A percentile compares a stretch with the other conserved stretches of the same genome.
phyloP scores from a whole-genome alignment of 306 rosid genomes.

The Rosa chinensis region DNA sequence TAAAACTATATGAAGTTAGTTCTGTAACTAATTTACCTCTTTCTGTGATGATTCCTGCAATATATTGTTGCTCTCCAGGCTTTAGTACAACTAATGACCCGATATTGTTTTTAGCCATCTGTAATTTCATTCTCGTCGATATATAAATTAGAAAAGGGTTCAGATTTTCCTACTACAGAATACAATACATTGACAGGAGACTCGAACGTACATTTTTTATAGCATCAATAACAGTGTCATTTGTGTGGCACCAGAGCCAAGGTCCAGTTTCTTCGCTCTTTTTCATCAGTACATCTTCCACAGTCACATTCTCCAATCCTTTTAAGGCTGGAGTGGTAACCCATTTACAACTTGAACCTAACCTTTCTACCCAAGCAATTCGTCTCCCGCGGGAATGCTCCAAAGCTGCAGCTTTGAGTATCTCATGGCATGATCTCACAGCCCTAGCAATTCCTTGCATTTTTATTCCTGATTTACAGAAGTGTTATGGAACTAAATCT shows the following conservation, averaged over 20 bases:
- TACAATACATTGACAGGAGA: background rate
- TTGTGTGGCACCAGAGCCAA: conserved; percentile 66
- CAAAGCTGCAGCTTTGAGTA: conserved; percentile 40
- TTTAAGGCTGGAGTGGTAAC: conserved; percentile 41
- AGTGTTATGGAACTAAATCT: background rate
- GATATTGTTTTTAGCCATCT: conserved; percentile 78
- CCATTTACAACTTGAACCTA: conserved; percentile 36
- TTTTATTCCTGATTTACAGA: conserved; percentile 28
- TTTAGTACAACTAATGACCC: conserved; percentile 80
- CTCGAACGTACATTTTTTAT: conserved; percentile 47
- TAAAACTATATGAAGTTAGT: background rate
- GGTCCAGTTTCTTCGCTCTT: conserved; percentile 65
- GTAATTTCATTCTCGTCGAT: conserved; percentile 15
- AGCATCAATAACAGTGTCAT: conserved; percentile 63
- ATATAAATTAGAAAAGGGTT: background rate
- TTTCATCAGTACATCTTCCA: conserved; percentile 61
- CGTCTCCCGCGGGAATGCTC: conserved; percentile 45
- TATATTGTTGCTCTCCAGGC: conserved; percentile 51
- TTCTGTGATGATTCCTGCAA: conserved; percentile 92
- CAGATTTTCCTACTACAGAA: background rate
- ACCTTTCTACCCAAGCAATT: conserved; percentile 31
- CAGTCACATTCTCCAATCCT: conserved; percentile 83
- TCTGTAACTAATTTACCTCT: conserved; percentile 54
- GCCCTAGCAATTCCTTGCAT: conserved; percentile 62
- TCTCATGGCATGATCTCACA: conserved; percentile 37